Base-by-base conservation (phyloP, 306 rosid species). In the Pyrus bretschneideri region DNA sequence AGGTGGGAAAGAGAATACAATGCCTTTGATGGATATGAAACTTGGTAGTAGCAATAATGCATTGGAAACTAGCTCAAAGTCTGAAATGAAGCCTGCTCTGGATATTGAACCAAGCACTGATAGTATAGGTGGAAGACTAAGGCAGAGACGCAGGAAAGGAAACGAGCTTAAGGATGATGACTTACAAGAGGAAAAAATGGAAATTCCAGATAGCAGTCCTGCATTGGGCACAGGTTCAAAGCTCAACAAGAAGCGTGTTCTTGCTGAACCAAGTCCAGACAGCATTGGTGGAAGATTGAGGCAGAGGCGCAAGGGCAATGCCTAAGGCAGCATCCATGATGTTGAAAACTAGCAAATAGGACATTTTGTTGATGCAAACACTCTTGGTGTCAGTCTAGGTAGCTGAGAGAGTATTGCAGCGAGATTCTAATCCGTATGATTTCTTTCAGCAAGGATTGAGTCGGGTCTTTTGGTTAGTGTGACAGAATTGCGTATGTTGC, bases 211-310 rank as follows among this genome's bases (percentile, higher is more conserved):
- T 66, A 59, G 30, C 18, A 63, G 25, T 45, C 49, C 72, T n/a
- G 31, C 66, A 79, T 33, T 63, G 74, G 59, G 51, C 25, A 69
- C 52, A 60, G 31, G 45, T 60, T 52, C 75, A 61, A 67, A 31
- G 62, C 80, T 73, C 31, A 75, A 70, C 73, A 72, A 59, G 72
- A 83, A 79, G 72, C 69, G 14, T 27, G 78, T 38, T 73, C 45
- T 42, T 31, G 69, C 64, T 38, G 78, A 70, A 58, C 81, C 78
- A 58, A 75, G 81, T 54, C 44, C 60, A 35, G 81, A 80, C 76
- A 52, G 84, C 69, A 69, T 83, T n/a, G 84, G 61, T 58, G 84
- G 84, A 71, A 85, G 97, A 76, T 82, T 88, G 52, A 86, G 93
- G 89, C 69, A 76, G 60, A 88, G 95, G 81, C 35, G 49, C 6